phyloP scores from a whole-genome alignment of 2,329 filamentous ascomycete species.

The Neurospora crassa region DNA sequence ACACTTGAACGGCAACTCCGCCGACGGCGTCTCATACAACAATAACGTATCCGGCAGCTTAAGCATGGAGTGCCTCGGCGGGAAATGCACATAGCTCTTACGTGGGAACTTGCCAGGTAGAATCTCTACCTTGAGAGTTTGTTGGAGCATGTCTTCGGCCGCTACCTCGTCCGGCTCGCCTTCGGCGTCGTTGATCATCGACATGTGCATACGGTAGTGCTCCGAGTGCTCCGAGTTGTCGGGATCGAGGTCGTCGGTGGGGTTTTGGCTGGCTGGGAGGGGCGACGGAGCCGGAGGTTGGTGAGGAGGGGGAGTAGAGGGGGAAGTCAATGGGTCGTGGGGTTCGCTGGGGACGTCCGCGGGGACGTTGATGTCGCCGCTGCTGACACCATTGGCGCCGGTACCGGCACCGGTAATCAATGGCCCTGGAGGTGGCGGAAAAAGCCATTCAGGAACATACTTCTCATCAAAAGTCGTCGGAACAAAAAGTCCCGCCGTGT shows the following conservation, averaged over 20 bases:
- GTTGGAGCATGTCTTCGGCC: not conserved
- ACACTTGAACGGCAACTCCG: slow-evolving; percentile 2
- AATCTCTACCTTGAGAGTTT: slow-evolving; percentile 3
- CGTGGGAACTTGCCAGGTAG: slow-evolving; percentile 22
- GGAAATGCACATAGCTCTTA: slow-evolving; percentile 37
- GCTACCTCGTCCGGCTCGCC: not conserved
- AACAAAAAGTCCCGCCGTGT: slow-evolving; percentile 36
- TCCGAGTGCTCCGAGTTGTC: not conserved
- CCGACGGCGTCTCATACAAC: slow-evolving; percentile 30
- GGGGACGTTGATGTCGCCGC: not conserved
- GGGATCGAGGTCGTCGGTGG: not conserved
- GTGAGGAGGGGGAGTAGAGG: not conserved
- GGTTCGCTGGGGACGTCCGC: slow-evolving; percentile 1
- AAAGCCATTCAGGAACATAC: slow-evolving; percentile 1
- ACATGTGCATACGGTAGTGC: not conserved
- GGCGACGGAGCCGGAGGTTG: not conserved
- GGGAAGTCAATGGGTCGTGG: slow-evolving; percentile 8
- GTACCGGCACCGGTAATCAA: not conserved
- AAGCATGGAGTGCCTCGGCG: slow-evolving; percentile 36
- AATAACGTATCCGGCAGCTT: slow-evolving; percentile 40
- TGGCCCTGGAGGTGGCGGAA: not conserved
- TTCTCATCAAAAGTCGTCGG: slow-evolving; percentile 32
- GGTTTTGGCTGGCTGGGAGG: not conserved
- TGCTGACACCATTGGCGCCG: not conserved
- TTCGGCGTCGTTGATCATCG: not conserved